Evolutionary conservation across 306 rosid genomes (phyloP).

Genomic region (Prunus fruticosa): DNA sequence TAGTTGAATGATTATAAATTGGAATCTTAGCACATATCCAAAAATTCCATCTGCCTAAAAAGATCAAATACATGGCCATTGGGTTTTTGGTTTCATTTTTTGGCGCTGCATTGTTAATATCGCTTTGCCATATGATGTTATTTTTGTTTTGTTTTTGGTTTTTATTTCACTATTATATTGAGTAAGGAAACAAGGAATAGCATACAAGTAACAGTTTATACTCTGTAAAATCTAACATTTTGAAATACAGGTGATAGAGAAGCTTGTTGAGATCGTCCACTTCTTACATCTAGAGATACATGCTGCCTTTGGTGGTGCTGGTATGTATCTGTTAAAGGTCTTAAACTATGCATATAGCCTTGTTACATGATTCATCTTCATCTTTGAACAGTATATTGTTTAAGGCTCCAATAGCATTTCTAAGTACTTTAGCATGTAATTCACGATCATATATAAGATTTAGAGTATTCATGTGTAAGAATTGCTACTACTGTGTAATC

Average conservation of each 20-base stretch:
- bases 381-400: not conserved
- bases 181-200: not conserved
- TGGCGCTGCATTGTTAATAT: not conserved
- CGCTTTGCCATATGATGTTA: not conserved
- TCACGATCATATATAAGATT: not conserved
- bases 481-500: not conserved
- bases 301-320: conserved; percentile 50
- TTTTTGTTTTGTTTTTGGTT: not conserved
- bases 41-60: not conserved
- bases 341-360: conserved; percentile 9
- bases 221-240: conserved; percentile 19
- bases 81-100: not conserved
- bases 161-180: not conserved
- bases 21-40: not conserved
- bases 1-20: not conserved
- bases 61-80: not conserved
- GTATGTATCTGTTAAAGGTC: conserved; percentile 34
- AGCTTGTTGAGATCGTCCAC: conserved; percentile 79
- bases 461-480: not conserved
- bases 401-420: not conserved
- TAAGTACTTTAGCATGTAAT: not conserved
- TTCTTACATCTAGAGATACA: conserved; percentile 70
- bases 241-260: conserved; percentile 76
- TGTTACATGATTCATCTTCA: not conserved
- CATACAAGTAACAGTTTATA: conserved; percentile 1